Conservation (phyloP, 164 flowering plant genomes). For the Nymphaea colorata region DNA sequence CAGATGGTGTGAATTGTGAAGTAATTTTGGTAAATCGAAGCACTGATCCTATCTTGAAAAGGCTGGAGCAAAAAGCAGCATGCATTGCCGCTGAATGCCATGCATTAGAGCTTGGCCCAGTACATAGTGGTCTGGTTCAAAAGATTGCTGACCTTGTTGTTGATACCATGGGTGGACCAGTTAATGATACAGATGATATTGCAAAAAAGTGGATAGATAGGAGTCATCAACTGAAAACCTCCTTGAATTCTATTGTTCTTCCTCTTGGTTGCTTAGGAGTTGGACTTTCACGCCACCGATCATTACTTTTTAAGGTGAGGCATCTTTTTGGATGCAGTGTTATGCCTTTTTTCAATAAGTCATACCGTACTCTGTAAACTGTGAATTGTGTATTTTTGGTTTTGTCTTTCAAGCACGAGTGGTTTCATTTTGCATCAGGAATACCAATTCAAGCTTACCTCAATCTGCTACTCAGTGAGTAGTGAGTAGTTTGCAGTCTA, state of each 20-base stretch:
- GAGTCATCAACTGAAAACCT: constrained; percentile 47
- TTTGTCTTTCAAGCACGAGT: too few species aligned
- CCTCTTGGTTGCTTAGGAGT: constrained; percentile 84
- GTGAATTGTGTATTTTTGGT: too few species aligned
- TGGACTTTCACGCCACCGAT: constrained; percentile 97
- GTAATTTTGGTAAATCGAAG: constrained; percentile 72
- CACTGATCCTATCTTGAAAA: constrained; percentile 47
- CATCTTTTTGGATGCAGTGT: constrained; percentile 1
- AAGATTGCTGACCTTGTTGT: constrained; percentile 82
- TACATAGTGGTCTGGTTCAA: constrained; percentile 60
- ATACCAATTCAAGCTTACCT: too few species aligned
- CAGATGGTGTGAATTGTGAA: constrained; percentile 55
- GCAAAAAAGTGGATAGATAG: constrained; percentile 55
- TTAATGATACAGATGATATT: constrained; percentile 81
- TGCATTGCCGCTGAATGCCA: constrained; percentile 33
- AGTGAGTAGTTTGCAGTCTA: too few species aligned
- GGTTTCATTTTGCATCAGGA: too few species aligned
- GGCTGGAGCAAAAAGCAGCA: constrained; percentile 59
- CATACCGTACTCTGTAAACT: too few species aligned
- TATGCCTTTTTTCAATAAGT: neutral
- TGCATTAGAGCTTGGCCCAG: constrained; percentile 22
- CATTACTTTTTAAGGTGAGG: constrained; percentile 92
- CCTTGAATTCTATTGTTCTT: constrained; percentile 48
- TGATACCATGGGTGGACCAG: constrained; percentile 89
- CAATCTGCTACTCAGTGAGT: too few species aligned